Conservation (phyloP, 2,329 filamentous ascomycete species). For the Penicillium sp. region DNA sequence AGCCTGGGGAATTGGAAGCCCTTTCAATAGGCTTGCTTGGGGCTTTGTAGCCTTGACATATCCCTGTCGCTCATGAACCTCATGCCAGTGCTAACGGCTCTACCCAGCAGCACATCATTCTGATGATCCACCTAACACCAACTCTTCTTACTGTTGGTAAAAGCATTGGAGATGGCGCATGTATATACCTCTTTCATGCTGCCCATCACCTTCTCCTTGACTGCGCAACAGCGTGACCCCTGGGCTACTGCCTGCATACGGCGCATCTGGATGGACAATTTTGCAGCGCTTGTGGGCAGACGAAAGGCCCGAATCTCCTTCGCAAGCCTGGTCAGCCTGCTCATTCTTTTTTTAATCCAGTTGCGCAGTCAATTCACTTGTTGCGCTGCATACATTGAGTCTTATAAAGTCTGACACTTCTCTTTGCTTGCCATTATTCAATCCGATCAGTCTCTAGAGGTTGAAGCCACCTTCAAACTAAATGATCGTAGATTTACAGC, state of each 20-base stretch:
- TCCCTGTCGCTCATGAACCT: constrained; percentile 3
- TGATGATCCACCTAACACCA: constrained; percentile 32
- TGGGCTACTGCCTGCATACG: constrained; percentile 15
- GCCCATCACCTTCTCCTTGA: constrained; percentile 21
- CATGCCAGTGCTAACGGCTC: neutral
- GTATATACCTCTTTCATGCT: constrained; percentile 10
- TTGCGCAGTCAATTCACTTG: constrained; percentile 19
- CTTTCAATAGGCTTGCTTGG: constrained; percentile 9
- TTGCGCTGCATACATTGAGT: constrained; percentile 20
- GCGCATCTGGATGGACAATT: constrained; percentile 12
- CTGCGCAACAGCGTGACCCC: constrained; percentile 9
- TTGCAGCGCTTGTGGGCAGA: constrained; percentile 11
- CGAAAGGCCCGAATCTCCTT: constrained; percentile 3
- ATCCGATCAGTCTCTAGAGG: constrained; percentile 3
- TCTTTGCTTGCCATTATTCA: constrained; percentile 11
- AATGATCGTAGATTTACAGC: neutral
- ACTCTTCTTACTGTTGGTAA: constrained; percentile 25
- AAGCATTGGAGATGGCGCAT: constrained; percentile 14
- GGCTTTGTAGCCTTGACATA: constrained; percentile 6
- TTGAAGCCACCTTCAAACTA: neutral
- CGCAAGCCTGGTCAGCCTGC: neutral
- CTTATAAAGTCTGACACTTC: constrained; percentile 19
- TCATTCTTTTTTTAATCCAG: constrained; percentile 17
- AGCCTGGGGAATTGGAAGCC: constrained; percentile 8
- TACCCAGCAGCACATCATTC: constrained; percentile 16